phyloP scores from a whole-genome alignment of 2,329 filamentous ascomycete species.

The Fusarium citri region DNA sequence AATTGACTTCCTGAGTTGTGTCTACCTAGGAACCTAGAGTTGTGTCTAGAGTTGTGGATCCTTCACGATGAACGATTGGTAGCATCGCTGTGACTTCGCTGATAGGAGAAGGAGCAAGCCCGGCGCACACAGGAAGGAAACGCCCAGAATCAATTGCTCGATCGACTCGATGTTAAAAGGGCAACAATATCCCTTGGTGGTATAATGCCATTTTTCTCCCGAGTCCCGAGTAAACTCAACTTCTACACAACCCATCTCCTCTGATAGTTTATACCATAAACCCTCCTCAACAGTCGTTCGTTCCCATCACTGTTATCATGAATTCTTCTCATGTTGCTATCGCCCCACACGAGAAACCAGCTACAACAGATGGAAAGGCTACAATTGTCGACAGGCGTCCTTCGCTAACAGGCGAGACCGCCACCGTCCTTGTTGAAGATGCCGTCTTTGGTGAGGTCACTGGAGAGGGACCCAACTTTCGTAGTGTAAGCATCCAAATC shows the following conservation, averaged over 20 bases:
- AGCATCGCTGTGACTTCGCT: background rate
- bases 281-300: background rate
- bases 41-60: background rate
- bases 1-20: background rate
- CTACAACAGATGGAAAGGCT: background rate
- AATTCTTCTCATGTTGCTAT: background rate
- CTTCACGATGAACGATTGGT: background rate
- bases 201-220: background rate
- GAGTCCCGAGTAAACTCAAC: background rate
- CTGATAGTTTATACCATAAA: background rate
- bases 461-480: conserved; percentile 47
- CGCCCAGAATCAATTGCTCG: background rate
- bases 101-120: background rate
- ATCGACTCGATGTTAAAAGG: background rate
- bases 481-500: conserved; percentile 35
- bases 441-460: conserved; percentile 43
- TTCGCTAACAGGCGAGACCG: conserved; percentile 6
- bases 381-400: conserved; percentile 1
- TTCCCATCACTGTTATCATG: conserved; percentile 3
- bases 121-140: background rate
- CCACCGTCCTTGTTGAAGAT: conserved; percentile 12
- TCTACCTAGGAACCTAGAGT: no score
- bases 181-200: background rate
- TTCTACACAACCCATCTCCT: background rate
- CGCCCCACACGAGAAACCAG: background rate